A percentile compares a stretch with the other conserved stretches of the same genome.
These are phyloP conservation scores for Calocybe indica DNA, from an alignment of 768 basidiomycete genomes.

Conservation along the genomic window DNA sequence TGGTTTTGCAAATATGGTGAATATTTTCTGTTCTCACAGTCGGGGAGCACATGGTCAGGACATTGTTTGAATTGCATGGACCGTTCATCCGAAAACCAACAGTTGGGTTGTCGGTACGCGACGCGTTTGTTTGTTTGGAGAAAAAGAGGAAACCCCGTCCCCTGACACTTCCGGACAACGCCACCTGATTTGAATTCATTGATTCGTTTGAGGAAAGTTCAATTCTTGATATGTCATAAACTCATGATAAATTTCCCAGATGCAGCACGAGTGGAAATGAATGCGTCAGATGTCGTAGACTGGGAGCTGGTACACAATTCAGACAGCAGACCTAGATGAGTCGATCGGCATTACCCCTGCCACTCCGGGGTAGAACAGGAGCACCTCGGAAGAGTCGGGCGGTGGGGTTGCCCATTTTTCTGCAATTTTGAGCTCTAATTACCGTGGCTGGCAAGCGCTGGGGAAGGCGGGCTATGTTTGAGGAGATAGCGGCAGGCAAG, in stretches of 20 bases:
- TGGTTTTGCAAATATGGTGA: slow-evolving; percentile 1
- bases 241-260: no score
- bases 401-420: no score
- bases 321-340: no score
- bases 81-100: not conserved
- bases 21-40: slow-evolving; percentile 15
- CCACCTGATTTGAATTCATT: slow-evolving; percentile 5
- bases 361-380: no score
- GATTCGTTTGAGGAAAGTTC: slow-evolving; percentile 9
- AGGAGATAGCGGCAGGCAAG: slow-evolving; percentile 4
- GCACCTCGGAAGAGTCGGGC: no score
- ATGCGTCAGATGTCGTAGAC: no score
- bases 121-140: slow-evolving; percentile 42
- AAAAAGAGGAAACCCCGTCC: slow-evolving; percentile 11
- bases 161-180: slow-evolving; percentile 18
- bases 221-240: slow-evolving; percentile 5
- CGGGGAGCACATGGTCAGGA: slow-evolving; percentile 21
- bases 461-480: no score
- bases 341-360: no score
- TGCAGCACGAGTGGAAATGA: no score
- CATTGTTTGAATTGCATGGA: slow-evolving; percentile 8
- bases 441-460: no score
- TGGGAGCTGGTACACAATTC: no score
- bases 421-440: no score
- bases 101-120: slow-evolving; percentile 30